Evolutionary conservation across 1,284 basidiomycete species (phyloP).

Genomic region (Hymenochaete sp.): DNA sequence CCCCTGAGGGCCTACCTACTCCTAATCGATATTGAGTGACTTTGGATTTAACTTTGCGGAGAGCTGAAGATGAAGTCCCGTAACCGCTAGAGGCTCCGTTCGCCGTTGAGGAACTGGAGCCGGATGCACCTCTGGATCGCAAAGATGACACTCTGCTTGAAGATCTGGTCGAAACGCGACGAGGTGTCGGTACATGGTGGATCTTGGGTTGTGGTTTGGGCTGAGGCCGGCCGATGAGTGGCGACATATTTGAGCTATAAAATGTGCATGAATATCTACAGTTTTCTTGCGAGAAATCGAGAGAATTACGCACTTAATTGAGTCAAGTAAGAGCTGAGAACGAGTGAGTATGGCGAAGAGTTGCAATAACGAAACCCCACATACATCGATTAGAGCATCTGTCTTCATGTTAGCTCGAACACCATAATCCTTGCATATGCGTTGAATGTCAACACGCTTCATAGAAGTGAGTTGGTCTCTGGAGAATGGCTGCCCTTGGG

Average conservation of each 20-base stretch:
- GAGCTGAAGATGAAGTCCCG: constrained; percentile 18
- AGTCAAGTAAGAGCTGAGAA: constrained; percentile 58
- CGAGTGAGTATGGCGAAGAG: too few relatives aligned
- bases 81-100: neutral
- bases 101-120: constrained; percentile 12
- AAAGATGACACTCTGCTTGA: constrained; percentile 13
- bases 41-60: constrained; percentile 57
- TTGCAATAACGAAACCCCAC: too few relatives aligned
- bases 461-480: neutral
- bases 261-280: neutral
- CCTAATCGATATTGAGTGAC: constrained; percentile 61
- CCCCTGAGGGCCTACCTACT: constrained; percentile 57
- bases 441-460: constrained; percentile 62
- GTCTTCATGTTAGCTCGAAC: constrained; percentile 73
- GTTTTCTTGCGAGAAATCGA: neutral
- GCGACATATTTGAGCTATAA: constrained; percentile 16
- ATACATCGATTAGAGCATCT: constrained; percentile 64
- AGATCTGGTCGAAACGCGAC: constrained; percentile 15
- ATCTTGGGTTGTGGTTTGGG: too few relatives aligned
- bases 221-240: constrained; percentile 11
- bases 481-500: neutral
- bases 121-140: constrained; percentile 13
- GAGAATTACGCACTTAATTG: constrained; percentile 32
- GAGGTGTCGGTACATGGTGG: constrained; percentile 3
- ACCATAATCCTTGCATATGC: constrained; percentile 72